These are phyloP conservation scores for Apiospora phragmitis DNA, from an alignment of 2,329 filamentous ascomycete genomes.

Conservation along the genomic window DNA sequence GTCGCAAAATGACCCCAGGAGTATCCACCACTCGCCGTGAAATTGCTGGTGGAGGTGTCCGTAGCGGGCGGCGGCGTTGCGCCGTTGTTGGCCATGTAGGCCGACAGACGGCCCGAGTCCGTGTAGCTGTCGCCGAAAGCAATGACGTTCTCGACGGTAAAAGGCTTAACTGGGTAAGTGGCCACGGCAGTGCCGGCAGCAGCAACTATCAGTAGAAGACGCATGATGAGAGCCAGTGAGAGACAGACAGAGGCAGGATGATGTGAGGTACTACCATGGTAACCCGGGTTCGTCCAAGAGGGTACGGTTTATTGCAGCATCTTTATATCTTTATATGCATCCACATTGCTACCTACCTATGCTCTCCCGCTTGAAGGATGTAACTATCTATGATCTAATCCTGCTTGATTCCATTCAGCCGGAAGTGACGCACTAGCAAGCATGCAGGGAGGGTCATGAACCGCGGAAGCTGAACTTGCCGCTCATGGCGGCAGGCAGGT, in stretches of 20 bases:
- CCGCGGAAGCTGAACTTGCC: not conserved
- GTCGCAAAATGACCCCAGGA: conserved; percentile 70
- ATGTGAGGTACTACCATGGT: not conserved
- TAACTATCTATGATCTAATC: not conserved
- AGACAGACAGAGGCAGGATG: not conserved
- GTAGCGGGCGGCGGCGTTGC: conserved; percentile 62
- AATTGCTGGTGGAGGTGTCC: conserved; percentile 44
- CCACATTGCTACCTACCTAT: too few relatives aligned
- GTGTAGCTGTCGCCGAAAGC: conserved; percentile 78
- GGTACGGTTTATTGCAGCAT: not conserved
- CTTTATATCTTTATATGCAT: conserved; percentile 1
- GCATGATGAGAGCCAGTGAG: not conserved
- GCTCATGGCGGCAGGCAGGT: not conserved
- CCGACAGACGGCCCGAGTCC: conserved; percentile 67
- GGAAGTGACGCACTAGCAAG: not conserved
- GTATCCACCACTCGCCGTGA: conserved; percentile 64
- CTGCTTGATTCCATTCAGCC: not conserved
- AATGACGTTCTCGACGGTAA: conserved; percentile 61
- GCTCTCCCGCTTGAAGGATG: not conserved
- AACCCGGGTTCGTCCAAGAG: not conserved
- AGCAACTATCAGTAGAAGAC: not conserved
- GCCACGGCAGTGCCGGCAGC: conserved; percentile 16
- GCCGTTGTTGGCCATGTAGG: conserved; percentile 61
- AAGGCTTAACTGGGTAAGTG: conserved; percentile 14
- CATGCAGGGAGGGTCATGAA: not conserved